phyloP scores from a whole-genome alignment of 805 yeast species.

The Yarrowia bubula region DNA sequence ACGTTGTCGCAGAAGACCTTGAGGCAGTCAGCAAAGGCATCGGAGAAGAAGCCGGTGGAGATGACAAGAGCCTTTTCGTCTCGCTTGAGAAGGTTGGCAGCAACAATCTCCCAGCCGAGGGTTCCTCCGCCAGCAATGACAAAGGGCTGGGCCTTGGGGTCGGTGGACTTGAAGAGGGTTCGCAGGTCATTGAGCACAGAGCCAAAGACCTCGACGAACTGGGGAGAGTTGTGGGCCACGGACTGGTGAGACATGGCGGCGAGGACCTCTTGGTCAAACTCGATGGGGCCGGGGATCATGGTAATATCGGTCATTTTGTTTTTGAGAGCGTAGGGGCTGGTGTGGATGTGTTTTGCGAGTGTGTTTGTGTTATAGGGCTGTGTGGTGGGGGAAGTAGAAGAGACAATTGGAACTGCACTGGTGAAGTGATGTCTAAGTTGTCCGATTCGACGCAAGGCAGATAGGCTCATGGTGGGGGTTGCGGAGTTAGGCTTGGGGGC shows the following conservation, averaged over 20 bases:
- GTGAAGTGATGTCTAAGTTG: constrained; percentile 17
- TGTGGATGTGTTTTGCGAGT: constrained; percentile 10
- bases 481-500: background rate
- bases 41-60: constrained; percentile 87
- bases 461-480: constrained; percentile 17
- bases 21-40: constrained; percentile 74
- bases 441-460: constrained; percentile 20
- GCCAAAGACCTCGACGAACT: constrained; percentile 73
- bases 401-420: constrained; percentile 26
- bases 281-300: constrained; percentile 85
- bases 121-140: constrained; percentile 91
- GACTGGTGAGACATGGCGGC: constrained; percentile 79
- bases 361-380: constrained; percentile 7
- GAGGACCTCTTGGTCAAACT: constrained; percentile 75
- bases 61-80: constrained; percentile 76
- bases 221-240: constrained; percentile 86
- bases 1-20: constrained; percentile 72
- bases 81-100: constrained; percentile 63
- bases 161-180: constrained; percentile 67
- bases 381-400: constrained; percentile 2
- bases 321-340: constrained; percentile 10
- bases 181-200: constrained; percentile 65
- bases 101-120: constrained; percentile 90
- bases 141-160: constrained; percentile 68
- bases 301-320: constrained; percentile 38